A percentile compares a stretch with the other conserved stretches of the same genome.
Evolutionary conservation across 371 early-diverging fungal genomes (phyloP).

Genomic region (Mucor circinelloides): DNA sequence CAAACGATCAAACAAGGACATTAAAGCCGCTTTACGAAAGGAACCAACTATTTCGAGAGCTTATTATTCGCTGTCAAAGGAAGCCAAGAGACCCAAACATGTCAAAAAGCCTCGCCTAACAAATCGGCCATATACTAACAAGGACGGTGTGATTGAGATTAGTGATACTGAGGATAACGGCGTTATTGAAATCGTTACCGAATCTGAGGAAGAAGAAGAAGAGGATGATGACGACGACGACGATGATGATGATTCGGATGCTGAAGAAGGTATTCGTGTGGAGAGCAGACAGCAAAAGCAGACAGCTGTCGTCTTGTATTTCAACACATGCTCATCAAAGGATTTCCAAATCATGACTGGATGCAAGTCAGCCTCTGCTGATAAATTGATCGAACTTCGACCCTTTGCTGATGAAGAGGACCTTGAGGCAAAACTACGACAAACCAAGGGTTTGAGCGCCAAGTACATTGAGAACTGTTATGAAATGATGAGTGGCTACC

Average conservation of each 20-base stretch:
- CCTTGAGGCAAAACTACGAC: conserved; percentile 55
- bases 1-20: no score
- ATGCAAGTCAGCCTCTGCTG: conserved; percentile 65
- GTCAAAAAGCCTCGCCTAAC: background rate
- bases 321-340: conserved; percentile 58
- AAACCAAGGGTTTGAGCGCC: conserved; percentile 59
- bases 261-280: background rate
- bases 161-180: background rate
- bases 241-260: conserved; percentile 1
- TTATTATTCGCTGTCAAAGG: background rate
- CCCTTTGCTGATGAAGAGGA: conserved; percentile 66
- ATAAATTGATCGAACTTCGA: conserved; percentile 55
- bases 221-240: conserved; percentile 20
- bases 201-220: background rate
- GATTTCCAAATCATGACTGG: conserved; percentile 69
- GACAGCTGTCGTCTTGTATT: conserved; percentile 44
- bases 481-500: conserved; percentile 70
- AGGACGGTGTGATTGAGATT: background rate
- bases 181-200: background rate
- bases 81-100: background rate
- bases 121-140: background rate
- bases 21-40: background rate
- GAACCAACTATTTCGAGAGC: background rate
- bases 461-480: conserved; percentile 63
- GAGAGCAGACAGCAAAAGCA: background rate